Evolutionary conservation across 768 basidiomycete species (phyloP), one percentile per base, ranked within the genome.

Genomic region (Holtermanniella nyarrowii): DNA sequence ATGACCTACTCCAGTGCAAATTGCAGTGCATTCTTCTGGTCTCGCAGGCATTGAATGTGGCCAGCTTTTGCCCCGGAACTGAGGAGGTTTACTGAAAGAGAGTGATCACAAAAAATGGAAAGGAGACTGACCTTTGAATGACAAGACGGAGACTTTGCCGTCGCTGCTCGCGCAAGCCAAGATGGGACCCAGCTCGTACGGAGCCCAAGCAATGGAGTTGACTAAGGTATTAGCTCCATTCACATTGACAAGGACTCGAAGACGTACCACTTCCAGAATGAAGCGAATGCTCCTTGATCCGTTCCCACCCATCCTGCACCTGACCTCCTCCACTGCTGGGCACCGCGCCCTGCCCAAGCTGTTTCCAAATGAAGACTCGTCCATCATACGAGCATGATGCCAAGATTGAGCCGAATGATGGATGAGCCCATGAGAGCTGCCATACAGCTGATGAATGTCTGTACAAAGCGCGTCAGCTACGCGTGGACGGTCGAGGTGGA

Each of bases 351-450:
- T 54, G 40, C 4, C 65, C 66, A 25, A 64, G 61, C 71, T 97
- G 91, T 66, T 91, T 95, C 95, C 95, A 99, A 59, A 99, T 89
- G 73, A 96, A 79, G 18, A 95, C 95, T 63, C 93, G 88, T 43
- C 95, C 91, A 62, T 99, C 95, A 70, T 97, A 97, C 3, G 91
- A 95, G 67, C 89, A 93, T n/a, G 88, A 91, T 24, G 93, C 93
- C 48, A 99, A 81, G 63, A 99, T 93, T 56, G 85, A 82, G 1
- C 95, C 95, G 63, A 86, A 99, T 71, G 89, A 95, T 22, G 95
- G 95, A 62, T 99, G 93, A 2, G 87, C 93, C 95, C 95, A 99
- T 21, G 90, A 81, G 46, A 99, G 84, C 63, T 93, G 89, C 91
- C 93, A 97, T 31, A 99, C 90, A 5, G 95, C 93, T 10, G 93